Evolutionary conservation across 805 yeast genomes (phyloP), one percentile per base, ranked within the genome.

Genomic region (Saccharomycopsis guyanensis): DNA sequence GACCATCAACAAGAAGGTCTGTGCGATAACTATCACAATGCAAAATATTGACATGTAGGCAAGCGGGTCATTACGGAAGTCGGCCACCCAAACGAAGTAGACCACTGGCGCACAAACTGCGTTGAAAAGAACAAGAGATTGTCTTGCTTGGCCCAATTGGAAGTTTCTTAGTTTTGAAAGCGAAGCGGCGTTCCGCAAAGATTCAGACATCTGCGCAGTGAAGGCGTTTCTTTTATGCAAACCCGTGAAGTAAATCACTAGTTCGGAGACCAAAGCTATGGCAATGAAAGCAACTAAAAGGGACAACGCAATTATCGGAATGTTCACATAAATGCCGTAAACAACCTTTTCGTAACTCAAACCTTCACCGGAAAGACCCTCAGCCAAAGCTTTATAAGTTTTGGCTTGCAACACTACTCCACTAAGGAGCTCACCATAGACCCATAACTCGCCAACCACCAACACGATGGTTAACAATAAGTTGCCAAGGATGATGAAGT

Each of bases 101-200:
- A 43, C 8, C 10, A 37, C 10, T 6, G 46, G 46, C 5, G 16
- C 42, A 6, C 23, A 13, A 2, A 16, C 20, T 16, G 32, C n/a
- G 27, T 37, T 43, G 33, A 43, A 20, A 25, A 43, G 29, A 13
- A 24, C 36, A 8, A 20, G 12, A 12, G 46, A 38, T n/a, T 25
- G 29, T 15, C 16, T 13, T 5, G 25, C 13, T 8, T 43, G 42
- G 3, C 10, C 13, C 23, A 13, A 20, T 13, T 43, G 36, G 7
- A 37, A 4, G 7, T 18, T 6, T 16, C 37, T 20, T 12, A 42
- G 5, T 16, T 12, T 32, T 16, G 20, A 16, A 10, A 38, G 22
- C 13, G 40, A 23, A 8, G 19, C 45, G 18, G 45, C 6, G 29
- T 7, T 10, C 10, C 29, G 10, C 10, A 10, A 6, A 10, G 10